A percentile compares a stretch with the other conserved stretches of the same genome.
phyloP scores from a whole-genome alignment of 2,329 filamentous ascomycete genomes.

The Venturia effusa region DNA sequence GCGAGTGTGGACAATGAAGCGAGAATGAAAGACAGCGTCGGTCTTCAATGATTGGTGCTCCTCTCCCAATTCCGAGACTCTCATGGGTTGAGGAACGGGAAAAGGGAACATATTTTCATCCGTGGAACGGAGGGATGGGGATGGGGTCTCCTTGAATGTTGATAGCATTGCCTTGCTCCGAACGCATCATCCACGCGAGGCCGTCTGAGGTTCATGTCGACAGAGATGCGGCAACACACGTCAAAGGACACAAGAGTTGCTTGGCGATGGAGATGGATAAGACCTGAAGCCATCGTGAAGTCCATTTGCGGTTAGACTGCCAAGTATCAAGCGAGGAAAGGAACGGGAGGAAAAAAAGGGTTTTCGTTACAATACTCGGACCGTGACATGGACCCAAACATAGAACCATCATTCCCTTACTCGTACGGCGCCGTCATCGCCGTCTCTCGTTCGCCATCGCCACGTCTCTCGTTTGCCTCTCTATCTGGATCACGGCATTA shows the following conservation, averaged over 20 bases:
- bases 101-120: neutral
- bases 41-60: neutral
- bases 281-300: neutral
- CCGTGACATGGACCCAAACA: neutral
- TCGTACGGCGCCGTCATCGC: neutral
- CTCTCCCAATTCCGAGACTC: neutral
- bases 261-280: too few relatives aligned
- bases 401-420: neutral
- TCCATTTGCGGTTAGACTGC: neutral
- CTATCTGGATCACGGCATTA: neutral
- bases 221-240: neutral
- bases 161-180: neutral
- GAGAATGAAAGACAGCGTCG: constrained; percentile 24
- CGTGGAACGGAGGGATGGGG: too few relatives aligned
- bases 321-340: neutral
- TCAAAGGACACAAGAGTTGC: too few relatives aligned
- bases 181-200: too few relatives aligned
- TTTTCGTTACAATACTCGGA: neutral
- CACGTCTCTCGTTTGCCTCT: neutral
- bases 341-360: neutral
- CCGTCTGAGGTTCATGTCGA: neutral
- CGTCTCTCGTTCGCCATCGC: neutral
- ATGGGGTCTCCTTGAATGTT: neutral
- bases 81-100: constrained; percentile 2
- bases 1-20: constrained; percentile 49